Conservation (phyloP, 345 rosid genomes). For the Linum tenue region DNA sequence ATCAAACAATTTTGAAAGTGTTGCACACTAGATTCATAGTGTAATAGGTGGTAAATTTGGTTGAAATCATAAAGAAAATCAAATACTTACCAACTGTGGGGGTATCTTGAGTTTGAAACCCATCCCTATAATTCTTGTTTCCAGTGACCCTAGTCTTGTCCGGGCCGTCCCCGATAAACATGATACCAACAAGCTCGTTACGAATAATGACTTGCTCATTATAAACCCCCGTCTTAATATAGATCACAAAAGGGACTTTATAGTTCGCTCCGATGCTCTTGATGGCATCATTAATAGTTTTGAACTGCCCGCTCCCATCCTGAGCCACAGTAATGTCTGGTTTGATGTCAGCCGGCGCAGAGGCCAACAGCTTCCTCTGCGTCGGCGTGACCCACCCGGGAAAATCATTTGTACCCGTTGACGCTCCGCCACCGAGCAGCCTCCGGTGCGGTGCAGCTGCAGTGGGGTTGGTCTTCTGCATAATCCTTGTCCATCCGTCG, state of each 20-base stretch:
- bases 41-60: too few relatives aligned
- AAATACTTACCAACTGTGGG: slow-evolving; percentile 46
- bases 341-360: slow-evolving; percentile 18
- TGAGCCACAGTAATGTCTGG: slow-evolving; percentile 50
- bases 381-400: slow-evolving; percentile 42
- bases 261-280: slow-evolving; percentile 29
- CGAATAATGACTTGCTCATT: slow-evolving; percentile 37
- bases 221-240: slow-evolving; percentile 66
- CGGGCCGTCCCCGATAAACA: slow-evolving; percentile 71
- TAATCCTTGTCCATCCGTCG: not conserved
- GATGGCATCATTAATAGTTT: slow-evolving; percentile 48
- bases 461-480: not conserved
- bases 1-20: not conserved
- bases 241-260: slow-evolving; percentile 32
- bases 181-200: slow-evolving; percentile 24
- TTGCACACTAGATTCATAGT: too few relatives aligned
- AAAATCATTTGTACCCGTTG: not conserved
- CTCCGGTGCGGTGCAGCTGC: not conserved
- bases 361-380: slow-evolving; percentile 31
- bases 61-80: too few relatives aligned
- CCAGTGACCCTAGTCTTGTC: slow-evolving; percentile 59
- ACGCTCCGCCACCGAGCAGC: not conserved
- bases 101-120: slow-evolving; percentile 40
- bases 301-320: slow-evolving; percentile 67
- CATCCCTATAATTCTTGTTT: slow-evolving; percentile 30